A percentile compares a stretch with the other conserved stretches of the same genome.
Evolutionary conservation across 1,139 yeast genomes (phyloP).

Genomic region (Suhomyces chickasaworum): DNA sequence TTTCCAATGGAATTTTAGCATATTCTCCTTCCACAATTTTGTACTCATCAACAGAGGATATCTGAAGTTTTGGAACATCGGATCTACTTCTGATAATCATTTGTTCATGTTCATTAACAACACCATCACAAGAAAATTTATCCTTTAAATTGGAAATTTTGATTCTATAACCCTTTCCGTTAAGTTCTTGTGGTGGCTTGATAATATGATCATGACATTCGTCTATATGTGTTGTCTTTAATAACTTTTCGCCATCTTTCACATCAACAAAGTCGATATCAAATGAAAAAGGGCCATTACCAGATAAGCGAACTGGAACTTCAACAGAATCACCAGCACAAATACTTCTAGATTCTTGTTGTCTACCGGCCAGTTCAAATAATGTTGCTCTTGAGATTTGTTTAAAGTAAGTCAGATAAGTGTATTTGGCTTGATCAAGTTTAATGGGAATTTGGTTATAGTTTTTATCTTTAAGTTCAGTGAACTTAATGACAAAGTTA

Average conservation of each 20-base stretch:
- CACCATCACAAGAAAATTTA: slow-evolving; percentile 70
- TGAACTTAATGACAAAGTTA: slow-evolving; percentile 70
- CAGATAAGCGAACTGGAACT: slow-evolving; percentile 63
- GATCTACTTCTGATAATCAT: slow-evolving; percentile 39
- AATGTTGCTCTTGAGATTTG: slow-evolving; percentile 48
- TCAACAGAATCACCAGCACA: slow-evolving; percentile 44
- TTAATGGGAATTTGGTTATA: slow-evolving; percentile 41
- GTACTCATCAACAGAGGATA: slow-evolving; percentile 10
- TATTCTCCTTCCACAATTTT: slow-evolving; percentile 63
- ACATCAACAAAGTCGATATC: slow-evolving; percentile 54
- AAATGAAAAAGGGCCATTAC: slow-evolving; percentile 76
- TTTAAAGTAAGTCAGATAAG: slow-evolving; percentile 55
- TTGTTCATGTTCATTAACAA: slow-evolving; percentile 29
- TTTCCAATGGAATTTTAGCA: slow-evolving; percentile 58
- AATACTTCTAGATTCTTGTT: slow-evolving; percentile 24
- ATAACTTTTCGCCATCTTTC: slow-evolving; percentile 33
- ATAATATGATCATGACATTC: slow-evolving; percentile 49
- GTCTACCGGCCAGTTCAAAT: slow-evolving; percentile 21
- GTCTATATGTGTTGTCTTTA: slow-evolving; percentile 47
- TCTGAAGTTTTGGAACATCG: slow-evolving; percentile 21
- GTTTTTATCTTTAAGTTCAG: slow-evolving; percentile 55
- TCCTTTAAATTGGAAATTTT: slow-evolving; percentile 68
- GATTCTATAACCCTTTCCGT: slow-evolving; percentile 73
- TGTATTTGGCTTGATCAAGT: slow-evolving; percentile 37
- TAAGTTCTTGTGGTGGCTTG: slow-evolving; percentile 52